Conservation (phyloP, 495 filamentous ascomycete genomes). For the Chaetomidium leptoderma region DNA sequence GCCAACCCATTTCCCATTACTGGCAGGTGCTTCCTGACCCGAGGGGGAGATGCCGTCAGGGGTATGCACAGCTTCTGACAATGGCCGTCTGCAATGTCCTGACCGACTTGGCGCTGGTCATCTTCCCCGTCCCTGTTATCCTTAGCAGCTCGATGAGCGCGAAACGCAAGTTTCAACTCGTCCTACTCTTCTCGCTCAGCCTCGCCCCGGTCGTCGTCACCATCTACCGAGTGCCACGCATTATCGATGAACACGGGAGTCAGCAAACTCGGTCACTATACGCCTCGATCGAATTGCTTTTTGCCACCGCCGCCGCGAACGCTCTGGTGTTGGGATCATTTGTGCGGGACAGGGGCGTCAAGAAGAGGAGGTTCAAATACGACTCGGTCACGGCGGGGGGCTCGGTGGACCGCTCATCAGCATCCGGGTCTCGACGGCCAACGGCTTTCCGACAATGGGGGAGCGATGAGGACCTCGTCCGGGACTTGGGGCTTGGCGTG, state of each 20-base stretch:
- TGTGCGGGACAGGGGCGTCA: conserved; percentile 70
- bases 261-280: conserved; percentile 74
- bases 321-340: conserved; percentile 76
- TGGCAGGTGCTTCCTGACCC: conserved; percentile 93
- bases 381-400: conserved; percentile 44
- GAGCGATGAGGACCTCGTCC: conserved; percentile 74
- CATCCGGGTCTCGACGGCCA: conserved; percentile 40
- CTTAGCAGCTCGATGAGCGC: conserved; percentile 64
- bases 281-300: conserved; percentile 73
- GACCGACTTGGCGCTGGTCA: conserved; percentile 80
- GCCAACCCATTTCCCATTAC: conserved; percentile 76
- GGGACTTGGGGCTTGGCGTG: conserved; percentile 64
- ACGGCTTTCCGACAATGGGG: conserved; percentile 65
- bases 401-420: conserved; percentile 45
- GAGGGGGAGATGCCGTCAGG: conserved; percentile 74
- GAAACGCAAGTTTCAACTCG: conserved; percentile 61
- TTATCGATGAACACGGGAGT: conserved; percentile 56
- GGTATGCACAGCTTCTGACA: conserved; percentile 77
- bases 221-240: conserved; percentile 68
- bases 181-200: conserved; percentile 76
- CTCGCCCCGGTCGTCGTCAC: conserved; percentile 70
- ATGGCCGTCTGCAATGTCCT: conserved; percentile 84
- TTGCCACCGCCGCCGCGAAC: conserved; percentile 72
- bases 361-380: conserved; percentile 69
- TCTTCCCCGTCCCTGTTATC: conserved; percentile 85